phyloP scores from a whole-genome alignment of 2,329 filamentous ascomycete genomes.

The Penicillium crustosum region DNA sequence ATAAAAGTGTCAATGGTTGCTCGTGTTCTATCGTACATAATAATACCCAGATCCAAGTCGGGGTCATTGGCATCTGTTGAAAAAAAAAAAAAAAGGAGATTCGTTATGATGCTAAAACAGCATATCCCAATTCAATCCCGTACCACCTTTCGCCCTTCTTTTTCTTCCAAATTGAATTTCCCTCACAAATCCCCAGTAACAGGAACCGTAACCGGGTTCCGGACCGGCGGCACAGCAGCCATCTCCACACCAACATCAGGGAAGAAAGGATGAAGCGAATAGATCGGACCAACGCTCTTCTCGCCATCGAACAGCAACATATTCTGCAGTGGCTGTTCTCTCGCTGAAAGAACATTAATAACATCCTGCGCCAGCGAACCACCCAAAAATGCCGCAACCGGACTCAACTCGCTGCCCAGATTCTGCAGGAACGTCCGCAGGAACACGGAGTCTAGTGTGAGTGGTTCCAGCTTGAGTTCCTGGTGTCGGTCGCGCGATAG shows the following conservation, averaged over 20 bases:
- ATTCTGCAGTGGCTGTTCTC: constrained; percentile 95
- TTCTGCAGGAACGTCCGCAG: constrained; percentile 84
- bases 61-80: not conserved
- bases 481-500: constrained; percentile 76
- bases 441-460: constrained; percentile 68
- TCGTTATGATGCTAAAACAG: constrained; percentile 1
- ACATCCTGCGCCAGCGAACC: constrained; percentile 92
- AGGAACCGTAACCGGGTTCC: constrained; percentile 27
- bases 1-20: not conserved
- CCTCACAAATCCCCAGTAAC: not conserved
- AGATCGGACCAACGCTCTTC: constrained; percentile 73
- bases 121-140: not conserved
- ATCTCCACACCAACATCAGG: constrained; percentile 31
- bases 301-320: constrained; percentile 89
- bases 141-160: not conserved
- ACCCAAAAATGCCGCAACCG: constrained; percentile 84
- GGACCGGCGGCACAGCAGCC: constrained; percentile 30
- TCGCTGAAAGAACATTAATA: constrained; percentile 88
- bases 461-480: constrained; percentile 66
- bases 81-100: constrained; percentile 4
- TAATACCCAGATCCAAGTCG: not conserved
- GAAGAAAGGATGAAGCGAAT: constrained; percentile 73
- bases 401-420: constrained; percentile 77
- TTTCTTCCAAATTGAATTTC: not conserved
- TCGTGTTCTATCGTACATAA: constrained; percentile 6